Evolutionary conservation across 345 rosid species (phyloP), one percentile per base, ranked within the genome.

Genomic region (Corchorus capsularis): DNA sequence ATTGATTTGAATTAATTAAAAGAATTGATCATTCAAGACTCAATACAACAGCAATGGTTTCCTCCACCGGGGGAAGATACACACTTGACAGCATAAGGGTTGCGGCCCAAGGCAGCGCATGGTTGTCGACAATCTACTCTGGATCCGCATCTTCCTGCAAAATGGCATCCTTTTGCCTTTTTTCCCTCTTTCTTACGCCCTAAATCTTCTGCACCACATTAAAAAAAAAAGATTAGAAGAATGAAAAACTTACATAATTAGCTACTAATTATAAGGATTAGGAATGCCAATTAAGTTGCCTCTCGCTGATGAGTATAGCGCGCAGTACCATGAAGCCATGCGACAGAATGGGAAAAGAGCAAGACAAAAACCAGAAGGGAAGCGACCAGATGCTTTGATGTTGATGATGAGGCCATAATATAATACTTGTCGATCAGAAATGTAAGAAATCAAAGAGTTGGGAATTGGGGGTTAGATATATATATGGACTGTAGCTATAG

Each of bases 31-130:
- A n/a, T n/a, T 50, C 16, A 17, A 9, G 47, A n/a, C 3, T 64
- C 34, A 5, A 64, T n/a, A 64, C 69, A 64, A 43, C 32, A 43
- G 32, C 34, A 64, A 32, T 27, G 69, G 50, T 64, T 64, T 41
- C 22, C 69, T 41, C 22, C 69, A 64, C 52, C 32, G 0, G 50
- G 1, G 32, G 34, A 41, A 41, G 52, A 41, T 37, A 63, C 69
- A 41, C 69, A 64, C 69, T 64, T 12, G 16, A 43, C 68, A 2
- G 68, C 68, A 37, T 63, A 46, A 11, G 69, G 69, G 52, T 64
- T 64, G 52, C 69, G 69, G 34, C 69, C 52, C 69, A 64, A 64
- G 32, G 52, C 52, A 10, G 69, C 69, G 11, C 69, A 64, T 41
- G 49, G 50, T 46, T 64, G 34, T 50, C 35, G 19, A 19, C 70